Conservation (phyloP, 2,329 filamentous ascomycete species). For the Nannizzia gypsea region DNA sequence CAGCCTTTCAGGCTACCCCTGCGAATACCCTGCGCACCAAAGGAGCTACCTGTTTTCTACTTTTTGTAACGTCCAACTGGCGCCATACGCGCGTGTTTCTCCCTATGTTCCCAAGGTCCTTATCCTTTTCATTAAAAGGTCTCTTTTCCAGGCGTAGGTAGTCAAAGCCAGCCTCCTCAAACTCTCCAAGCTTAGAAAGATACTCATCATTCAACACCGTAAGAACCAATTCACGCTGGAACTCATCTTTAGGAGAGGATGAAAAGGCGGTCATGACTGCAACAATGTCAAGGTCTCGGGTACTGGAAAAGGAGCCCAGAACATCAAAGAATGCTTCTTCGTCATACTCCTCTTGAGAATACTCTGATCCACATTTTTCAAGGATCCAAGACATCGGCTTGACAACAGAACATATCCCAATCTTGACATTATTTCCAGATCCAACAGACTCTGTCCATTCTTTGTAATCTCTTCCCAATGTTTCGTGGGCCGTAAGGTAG, state of each 20-base stretch:
- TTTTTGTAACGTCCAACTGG: slow-evolving; percentile 46
- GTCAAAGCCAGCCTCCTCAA: slow-evolving; percentile 32
- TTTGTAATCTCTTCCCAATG: slow-evolving; percentile 53
- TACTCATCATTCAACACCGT: slow-evolving; percentile 34
- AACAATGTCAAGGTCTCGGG: slow-evolving; percentile 41
- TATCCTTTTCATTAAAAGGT: slow-evolving; percentile 15
- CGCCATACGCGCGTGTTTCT: slow-evolving; percentile 42
- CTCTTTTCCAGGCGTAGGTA: slow-evolving; percentile 33
- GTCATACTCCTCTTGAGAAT: slow-evolving; percentile 8
- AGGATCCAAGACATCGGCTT: slow-evolving; percentile 44
- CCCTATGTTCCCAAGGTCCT: slow-evolving; percentile 15
- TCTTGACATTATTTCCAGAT: slow-evolving; percentile 21
- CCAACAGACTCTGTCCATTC: slow-evolving; percentile 39
- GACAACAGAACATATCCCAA: slow-evolving; percentile 50
- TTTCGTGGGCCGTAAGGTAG: slow-evolving; percentile 42
- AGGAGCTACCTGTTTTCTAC: slow-evolving; percentile 52
- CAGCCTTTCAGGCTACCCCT: neutral
- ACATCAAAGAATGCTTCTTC: slow-evolving; percentile 28
- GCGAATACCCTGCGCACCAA: slow-evolving; percentile 39
- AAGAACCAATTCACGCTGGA: slow-evolving; percentile 43
- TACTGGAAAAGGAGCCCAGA: slow-evolving; percentile 36
- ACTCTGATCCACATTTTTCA: slow-evolving; percentile 27
- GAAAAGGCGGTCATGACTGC: slow-evolving; percentile 50
- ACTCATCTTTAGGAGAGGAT: slow-evolving; percentile 28
- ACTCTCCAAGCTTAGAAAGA: slow-evolving; percentile 34